phyloP scores from a whole-genome alignment of 2,329 filamentous ascomycete species.

The Geosmithia putterillii region DNA sequence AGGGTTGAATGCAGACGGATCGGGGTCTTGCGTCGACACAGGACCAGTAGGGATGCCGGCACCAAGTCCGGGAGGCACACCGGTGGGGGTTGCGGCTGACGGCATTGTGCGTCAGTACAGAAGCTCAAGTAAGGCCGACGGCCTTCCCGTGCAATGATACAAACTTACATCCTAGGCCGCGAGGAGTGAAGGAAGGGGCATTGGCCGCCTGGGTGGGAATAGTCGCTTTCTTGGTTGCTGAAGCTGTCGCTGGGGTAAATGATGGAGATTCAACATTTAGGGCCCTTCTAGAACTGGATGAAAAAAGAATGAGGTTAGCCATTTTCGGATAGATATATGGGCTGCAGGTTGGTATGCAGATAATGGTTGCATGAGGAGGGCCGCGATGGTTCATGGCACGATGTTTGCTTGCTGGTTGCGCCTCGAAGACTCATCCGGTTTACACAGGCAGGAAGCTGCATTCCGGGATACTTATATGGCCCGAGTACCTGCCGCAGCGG shows the following conservation, averaged over 20 bases:
- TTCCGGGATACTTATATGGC: not conserved
- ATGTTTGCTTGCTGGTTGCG: too few relatives aligned
- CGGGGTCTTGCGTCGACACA: slow-evolving; percentile 27
- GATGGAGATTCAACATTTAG: slow-evolving; percentile 94
- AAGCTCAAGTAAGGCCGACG: not conserved
- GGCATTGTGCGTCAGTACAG: not conserved
- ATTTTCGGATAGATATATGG: not conserved
- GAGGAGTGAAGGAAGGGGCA: slow-evolving; percentile 74
- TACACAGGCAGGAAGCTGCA: not conserved
- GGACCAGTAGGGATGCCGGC: not conserved
- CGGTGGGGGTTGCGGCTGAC: slow-evolving; percentile 22
- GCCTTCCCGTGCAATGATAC: not conserved
- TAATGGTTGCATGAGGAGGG: not conserved
- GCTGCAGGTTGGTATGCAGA: not conserved
- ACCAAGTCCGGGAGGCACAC: slow-evolving; percentile 6
- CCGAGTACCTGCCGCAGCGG: not conserved
- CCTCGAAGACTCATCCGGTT: too few relatives aligned
- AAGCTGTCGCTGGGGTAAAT: slow-evolving; percentile 60
- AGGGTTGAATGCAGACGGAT: slow-evolving; percentile 38
- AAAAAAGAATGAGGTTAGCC: not conserved
- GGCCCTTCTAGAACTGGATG: slow-evolving; percentile 51
- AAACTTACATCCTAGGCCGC: slow-evolving; percentile 34
- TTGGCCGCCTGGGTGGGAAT: slow-evolving; percentile 87
- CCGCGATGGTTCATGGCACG: too few relatives aligned
- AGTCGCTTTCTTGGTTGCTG: slow-evolving; percentile 52